Percentiles rank a stretch among this genome's conserved stretches.
These are phyloP conservation scores for Beauveria asiatica DNA, from an alignment of 2,329 filamentous ascomycete genomes.

Conservation along the genomic window DNA sequence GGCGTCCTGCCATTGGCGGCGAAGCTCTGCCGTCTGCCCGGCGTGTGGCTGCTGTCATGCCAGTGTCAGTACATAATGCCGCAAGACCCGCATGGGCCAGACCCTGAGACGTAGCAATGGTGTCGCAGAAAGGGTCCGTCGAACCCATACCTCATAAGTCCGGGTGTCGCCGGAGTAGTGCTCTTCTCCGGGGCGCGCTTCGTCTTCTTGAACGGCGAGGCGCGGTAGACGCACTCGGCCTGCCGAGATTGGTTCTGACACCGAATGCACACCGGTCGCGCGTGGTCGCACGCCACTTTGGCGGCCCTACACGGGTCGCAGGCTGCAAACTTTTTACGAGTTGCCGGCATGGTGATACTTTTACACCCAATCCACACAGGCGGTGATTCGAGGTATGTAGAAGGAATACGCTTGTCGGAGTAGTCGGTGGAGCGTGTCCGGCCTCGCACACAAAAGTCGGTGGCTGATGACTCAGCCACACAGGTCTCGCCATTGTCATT, in stretches of 20 bases:
- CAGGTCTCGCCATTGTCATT: no score
- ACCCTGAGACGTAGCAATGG: neutral
- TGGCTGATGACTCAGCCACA: neutral
- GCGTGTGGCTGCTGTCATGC: neutral
- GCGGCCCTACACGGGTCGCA: constrained; percentile 22
- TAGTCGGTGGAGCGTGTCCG: neutral
- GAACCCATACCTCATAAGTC: neutral
- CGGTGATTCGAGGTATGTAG: neutral
- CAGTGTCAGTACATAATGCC: neutral
- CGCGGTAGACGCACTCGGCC: constrained; percentile 14
- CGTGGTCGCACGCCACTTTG: constrained; percentile 20
- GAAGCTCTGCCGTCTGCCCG: neutral
- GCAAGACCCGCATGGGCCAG: neutral
- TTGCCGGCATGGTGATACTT: constrained; percentile 5
- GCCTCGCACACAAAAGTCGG: neutral
- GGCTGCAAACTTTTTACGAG: constrained; percentile 12
- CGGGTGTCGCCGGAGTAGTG: constrained; percentile 4
- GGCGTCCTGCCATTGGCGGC: neutral
- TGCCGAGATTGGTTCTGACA: constrained; percentile 14
- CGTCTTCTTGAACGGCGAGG: constrained; percentile 16
- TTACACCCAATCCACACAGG: neutral
- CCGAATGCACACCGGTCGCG: constrained; percentile 19
- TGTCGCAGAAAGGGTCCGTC: neutral
- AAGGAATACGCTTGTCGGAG: neutral
- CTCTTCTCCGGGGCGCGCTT: constrained; percentile 7